phyloP scores from a whole-genome alignment of 2,329 filamentous ascomycete species.

The Arthrobotrys musiformis region DNA sequence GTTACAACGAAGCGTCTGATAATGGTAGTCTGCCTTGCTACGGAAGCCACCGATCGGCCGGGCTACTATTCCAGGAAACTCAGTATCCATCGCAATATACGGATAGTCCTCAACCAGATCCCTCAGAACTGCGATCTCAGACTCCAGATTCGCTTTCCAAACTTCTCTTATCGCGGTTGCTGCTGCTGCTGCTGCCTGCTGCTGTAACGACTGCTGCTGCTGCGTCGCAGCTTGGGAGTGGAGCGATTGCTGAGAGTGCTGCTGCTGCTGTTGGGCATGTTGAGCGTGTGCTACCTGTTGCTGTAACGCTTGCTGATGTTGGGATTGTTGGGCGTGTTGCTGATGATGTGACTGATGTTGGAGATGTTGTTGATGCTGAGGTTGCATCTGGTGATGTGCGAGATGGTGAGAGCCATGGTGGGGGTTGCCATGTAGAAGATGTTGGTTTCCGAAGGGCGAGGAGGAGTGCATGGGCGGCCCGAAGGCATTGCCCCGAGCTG shows the following conservation, averaged over 20 bases:
- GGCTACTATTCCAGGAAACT: slow-evolving; percentile 97
- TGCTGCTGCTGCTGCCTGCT: slow-evolving; percentile 66
- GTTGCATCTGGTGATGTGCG: slow-evolving; percentile 52
- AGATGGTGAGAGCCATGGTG: slow-evolving; percentile 52
- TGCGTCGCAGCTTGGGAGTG: slow-evolving; percentile 46
- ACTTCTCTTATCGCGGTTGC: slow-evolving; percentile 80
- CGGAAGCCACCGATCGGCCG: slow-evolving; percentile 93
- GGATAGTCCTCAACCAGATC: slow-evolving; percentile 88
- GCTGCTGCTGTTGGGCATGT: slow-evolving; percentile 58
- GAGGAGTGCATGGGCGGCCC: slow-evolving; percentile 58
- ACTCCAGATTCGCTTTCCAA: slow-evolving; percentile 89
- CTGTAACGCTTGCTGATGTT: slow-evolving; percentile 66
- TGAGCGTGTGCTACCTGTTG: slow-evolving; percentile 56
- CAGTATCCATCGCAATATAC: slow-evolving; percentile 98
- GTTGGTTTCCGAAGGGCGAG: slow-evolving; percentile 58
- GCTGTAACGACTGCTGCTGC: slow-evolving; percentile 64
- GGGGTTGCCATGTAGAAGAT: slow-evolving; percentile 48
- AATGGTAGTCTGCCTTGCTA: slow-evolving; percentile 97
- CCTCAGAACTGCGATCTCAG: slow-evolving; percentile 87
- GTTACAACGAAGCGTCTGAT: slow-evolving; percentile 95
- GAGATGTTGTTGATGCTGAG: slow-evolving; percentile 67
- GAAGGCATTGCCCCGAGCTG: slow-evolving; percentile 58
- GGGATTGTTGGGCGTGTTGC: slow-evolving; percentile 68
- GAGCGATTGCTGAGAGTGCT: slow-evolving; percentile 63
- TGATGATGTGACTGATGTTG: slow-evolving; percentile 63